Evolutionary conservation across 2,329 filamentous ascomycete species (phyloP).

Genomic region (Madurella fahalii): DNA sequence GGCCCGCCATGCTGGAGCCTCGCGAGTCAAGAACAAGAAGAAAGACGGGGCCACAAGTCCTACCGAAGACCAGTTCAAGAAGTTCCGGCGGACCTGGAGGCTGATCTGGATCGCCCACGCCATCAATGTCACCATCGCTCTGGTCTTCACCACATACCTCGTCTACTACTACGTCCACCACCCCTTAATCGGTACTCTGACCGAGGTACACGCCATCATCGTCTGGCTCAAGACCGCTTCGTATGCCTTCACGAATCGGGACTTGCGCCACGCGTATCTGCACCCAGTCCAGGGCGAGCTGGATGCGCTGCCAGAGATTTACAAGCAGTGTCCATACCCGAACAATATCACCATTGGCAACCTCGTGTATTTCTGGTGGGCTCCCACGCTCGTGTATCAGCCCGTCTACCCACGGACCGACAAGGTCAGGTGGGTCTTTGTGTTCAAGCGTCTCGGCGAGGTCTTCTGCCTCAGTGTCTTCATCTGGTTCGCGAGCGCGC

Average conservation of each 20-base stretch:
- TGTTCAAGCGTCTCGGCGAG: constrained; percentile 77
- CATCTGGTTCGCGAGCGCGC: constrained; percentile 92
- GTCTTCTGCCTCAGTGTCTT: constrained; percentile 74
- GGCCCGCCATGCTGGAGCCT: constrained; percentile 70
- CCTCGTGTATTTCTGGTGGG: constrained; percentile 95
- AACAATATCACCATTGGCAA: constrained; percentile 85
- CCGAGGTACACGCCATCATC: constrained; percentile 86
- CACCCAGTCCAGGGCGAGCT: constrained; percentile 66
- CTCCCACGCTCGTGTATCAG: constrained; percentile 93
- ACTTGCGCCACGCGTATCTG: constrained; percentile 85
- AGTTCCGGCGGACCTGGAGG: constrained; percentile 73
- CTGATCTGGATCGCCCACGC: constrained; percentile 76
- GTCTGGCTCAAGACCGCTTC: constrained; percentile 96
- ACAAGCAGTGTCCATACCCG: constrained; percentile 80
- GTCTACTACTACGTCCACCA: constrained; percentile 93
- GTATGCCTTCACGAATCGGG: constrained; percentile 94
- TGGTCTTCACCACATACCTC: constrained; percentile 74
- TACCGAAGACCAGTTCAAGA: constrained; percentile 58
- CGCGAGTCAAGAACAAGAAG: constrained; percentile 52
- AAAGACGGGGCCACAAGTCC: constrained; percentile 49
- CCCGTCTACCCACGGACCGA: constrained; percentile 87
- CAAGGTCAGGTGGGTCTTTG: constrained; percentile 81
- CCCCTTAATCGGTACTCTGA: constrained; percentile 86
- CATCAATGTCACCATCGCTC: constrained; percentile 76
- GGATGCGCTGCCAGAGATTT: constrained; percentile 73